Evolutionary conservation across 352 stramenopile species (phyloP).

Genomic region (Globisporangium uncinulatum): DNA sequence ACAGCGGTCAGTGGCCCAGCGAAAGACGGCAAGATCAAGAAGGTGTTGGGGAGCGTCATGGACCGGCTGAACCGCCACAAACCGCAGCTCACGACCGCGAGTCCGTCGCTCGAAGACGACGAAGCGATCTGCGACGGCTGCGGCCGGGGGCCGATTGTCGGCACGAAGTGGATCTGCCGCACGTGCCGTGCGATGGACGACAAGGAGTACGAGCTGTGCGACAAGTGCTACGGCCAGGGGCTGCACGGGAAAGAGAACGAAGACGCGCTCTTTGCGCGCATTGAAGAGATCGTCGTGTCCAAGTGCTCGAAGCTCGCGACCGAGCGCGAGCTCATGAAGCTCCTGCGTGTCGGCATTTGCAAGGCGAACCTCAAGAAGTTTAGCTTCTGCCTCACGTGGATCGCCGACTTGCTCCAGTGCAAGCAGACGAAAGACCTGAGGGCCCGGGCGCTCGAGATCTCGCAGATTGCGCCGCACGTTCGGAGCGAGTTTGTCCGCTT

Average conservation of each 20-base stretch:
- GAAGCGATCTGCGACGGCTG: slow-evolving; percentile 64
- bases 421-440: slow-evolving; percentile 57
- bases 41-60: slow-evolving; percentile 69
- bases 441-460: slow-evolving; percentile 63
- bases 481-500: slow-evolving; percentile 63
- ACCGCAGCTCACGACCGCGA: slow-evolving; percentile 28
- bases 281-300: slow-evolving; percentile 55
- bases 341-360: slow-evolving; percentile 69
- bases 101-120: slow-evolving; percentile 28
- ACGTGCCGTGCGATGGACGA: slow-evolving; percentile 44
- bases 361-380: slow-evolving; percentile 82
- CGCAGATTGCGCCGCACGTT: slow-evolving; percentile 58
- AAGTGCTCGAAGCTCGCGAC: slow-evolving; percentile 46
- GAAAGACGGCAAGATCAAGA: slow-evolving; percentile 73
- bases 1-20: background rate
- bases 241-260: slow-evolving; percentile 67
- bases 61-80: slow-evolving; percentile 68
- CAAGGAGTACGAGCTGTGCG: slow-evolving; percentile 55
- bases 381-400: slow-evolving; percentile 77
- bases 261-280: slow-evolving; percentile 50
- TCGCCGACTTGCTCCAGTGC: slow-evolving; percentile 63
- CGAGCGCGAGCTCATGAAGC: slow-evolving; percentile 49
- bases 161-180: slow-evolving; percentile 62
- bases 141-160: slow-evolving; percentile 39
- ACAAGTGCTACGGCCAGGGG: slow-evolving; percentile 73